Conservation (phyloP, 73 alveolate species). For the Blepharisma stoltei region DNA sequence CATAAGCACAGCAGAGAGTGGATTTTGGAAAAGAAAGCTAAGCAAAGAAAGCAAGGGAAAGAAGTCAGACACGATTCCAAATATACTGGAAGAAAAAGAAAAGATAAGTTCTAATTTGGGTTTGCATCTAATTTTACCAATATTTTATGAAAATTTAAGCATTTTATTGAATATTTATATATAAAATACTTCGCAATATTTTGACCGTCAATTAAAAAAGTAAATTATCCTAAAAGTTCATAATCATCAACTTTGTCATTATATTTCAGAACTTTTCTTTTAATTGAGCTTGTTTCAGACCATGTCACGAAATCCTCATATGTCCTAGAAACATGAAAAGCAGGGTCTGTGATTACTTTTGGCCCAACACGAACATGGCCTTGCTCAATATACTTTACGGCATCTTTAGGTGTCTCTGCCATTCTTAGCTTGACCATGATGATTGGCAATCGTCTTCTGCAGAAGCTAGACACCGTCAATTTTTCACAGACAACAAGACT, state of each 20-base stretch:
- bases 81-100: constrained; percentile 93
- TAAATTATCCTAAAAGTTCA: constrained; percentile 44
- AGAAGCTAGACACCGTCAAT: constrained; percentile 90
- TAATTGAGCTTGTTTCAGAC: constrained; percentile 84
- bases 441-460: constrained; percentile 97
- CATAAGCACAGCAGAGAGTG: constrained; percentile 60
- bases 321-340: constrained; percentile 93
- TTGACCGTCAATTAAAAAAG: too few species aligned
- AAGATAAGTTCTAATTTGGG: constrained; percentile 28
- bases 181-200: too few species aligned
- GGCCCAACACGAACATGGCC: constrained; percentile 99
- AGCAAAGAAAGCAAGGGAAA: constrained; percentile 76
- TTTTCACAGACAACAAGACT: constrained; percentile 80
- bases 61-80: constrained; percentile 91
- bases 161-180: too few species aligned
- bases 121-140: neutral
- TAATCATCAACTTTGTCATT: constrained; percentile 93
- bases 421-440: constrained; percentile 85
- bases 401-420: constrained; percentile 72
- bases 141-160: neutral
- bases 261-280: constrained; percentile 86
- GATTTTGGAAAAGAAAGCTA: constrained; percentile 79
- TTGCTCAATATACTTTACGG: constrained; percentile 70
- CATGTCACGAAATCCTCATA: constrained; percentile 97
- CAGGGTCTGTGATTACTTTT: constrained; percentile 96